Base-by-base conservation (phyloP, 2,329 filamentous ascomycete genomes). In the Clonostachys rosea region DNA sequence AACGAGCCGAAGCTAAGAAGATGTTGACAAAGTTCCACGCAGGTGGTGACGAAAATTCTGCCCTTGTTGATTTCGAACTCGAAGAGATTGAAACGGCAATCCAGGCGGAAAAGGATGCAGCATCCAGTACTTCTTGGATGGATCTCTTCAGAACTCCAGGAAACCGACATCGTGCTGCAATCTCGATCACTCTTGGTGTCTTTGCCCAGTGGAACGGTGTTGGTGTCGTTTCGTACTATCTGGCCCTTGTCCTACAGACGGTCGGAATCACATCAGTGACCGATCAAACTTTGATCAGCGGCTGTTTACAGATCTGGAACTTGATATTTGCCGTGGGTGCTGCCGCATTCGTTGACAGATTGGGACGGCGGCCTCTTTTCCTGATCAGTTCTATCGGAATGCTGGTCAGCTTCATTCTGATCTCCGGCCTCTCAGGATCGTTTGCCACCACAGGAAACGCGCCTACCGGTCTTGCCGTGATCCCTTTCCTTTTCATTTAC, bases 401-500 rank as follows among this genome's bases (percentile, higher is more conserved):
- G 65, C 52, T 67, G 1, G 45, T 62, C 24, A 60, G 57, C 13
- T 68, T 64, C 48, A 56, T 66, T 34, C 54, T 65, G 7, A 64
- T 60, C 65, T 76, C 73, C 3, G 66, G 63, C 1, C 59, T 59
- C 40, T 65, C 66, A 11, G 66, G 66, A 8, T 53, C 59, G 14
- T 63, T 56, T 35, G 47, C 54, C n/a, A 49, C 56, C 14, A 55
- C 54, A 49, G 56, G 58, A 4, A 55, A 48, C 20, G 56, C 60
- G 39, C 42, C 55, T 5, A 65, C 68, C n/a, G 70, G 71, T 13
- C 65, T 69, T 45, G 70, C 65, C 5, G 70, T 75, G 13, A 70
- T 79, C 44, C 69, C 68, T 11, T 69, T 69, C 52, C 67, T 79
- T 18, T 79, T 70, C 54, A 60, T 73, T 48, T 76, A 69, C 59